A percentile compares a stretch with the other conserved stretches of the same genome.
Conservation (phyloP, 2,329 filamentous ascomycete species). For the Ophiosphaerella narmari region DNA sequence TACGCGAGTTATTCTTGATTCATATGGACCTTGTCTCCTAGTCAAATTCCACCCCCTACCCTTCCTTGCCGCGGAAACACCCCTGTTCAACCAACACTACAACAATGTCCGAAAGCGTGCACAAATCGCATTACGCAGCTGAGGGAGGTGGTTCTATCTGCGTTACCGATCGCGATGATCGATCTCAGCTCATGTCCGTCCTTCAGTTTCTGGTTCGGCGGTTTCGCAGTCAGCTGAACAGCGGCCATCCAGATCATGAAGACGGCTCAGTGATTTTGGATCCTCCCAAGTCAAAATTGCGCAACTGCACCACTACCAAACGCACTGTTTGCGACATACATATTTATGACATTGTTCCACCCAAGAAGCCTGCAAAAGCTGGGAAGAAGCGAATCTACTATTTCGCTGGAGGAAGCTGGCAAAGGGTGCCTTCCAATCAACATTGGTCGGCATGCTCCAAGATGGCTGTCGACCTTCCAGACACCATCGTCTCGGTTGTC, state of each 20-base stretch:
- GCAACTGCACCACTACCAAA: slow-evolving; percentile 46
- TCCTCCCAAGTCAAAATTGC: slow-evolving; percentile 39
- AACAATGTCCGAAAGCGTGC: slow-evolving; percentile 3
- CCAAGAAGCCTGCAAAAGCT: slow-evolving; percentile 6
- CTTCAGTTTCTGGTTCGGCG: slow-evolving; percentile 46
- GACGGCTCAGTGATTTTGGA: slow-evolving; percentile 49
- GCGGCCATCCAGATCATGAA: slow-evolving; percentile 36
- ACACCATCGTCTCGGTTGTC: slow-evolving; percentile 53
- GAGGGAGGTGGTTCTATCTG: slow-evolving; percentile 29
- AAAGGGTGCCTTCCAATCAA: slow-evolving; percentile 53
- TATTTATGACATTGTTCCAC: slow-evolving; percentile 51
- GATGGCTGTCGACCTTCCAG: slow-evolving; percentile 49
- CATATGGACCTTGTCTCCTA: not conserved
- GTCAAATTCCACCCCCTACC: not conserved
- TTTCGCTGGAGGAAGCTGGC: slow-evolving; percentile 63
- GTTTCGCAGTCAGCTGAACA: slow-evolving; percentile 44
- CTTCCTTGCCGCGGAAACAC: not conserved
- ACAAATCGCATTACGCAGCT: slow-evolving; percentile 4
- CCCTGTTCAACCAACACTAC: not conserved
- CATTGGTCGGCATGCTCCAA: slow-evolving; percentile 60
- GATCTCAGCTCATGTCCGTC: slow-evolving; percentile 45
- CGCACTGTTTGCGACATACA: slow-evolving; percentile 50
- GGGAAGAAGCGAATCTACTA: slow-evolving; percentile 54
- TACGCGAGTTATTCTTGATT: not conserved
- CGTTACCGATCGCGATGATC: slow-evolving; percentile 45